Evolutionary conservation across 108 stramenopile species (phyloP).

Genomic region (Mayamaea pseudoterrestris): DNA sequence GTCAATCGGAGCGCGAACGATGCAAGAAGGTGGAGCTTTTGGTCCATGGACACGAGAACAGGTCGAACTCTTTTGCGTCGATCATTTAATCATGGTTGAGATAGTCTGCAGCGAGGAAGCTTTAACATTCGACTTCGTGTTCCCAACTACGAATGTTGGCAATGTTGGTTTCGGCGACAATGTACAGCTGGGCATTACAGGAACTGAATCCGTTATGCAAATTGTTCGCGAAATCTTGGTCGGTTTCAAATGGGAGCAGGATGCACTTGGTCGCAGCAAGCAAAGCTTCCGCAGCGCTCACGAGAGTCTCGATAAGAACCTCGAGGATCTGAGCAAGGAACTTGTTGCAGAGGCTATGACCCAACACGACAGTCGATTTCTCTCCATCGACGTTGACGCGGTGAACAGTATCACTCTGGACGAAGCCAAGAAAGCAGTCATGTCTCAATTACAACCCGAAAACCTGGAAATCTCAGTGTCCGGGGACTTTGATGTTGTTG

Average conservation of each 20-base stretch:
- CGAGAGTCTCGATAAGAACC: constrained; percentile 76
- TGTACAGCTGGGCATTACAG: constrained; percentile 76
- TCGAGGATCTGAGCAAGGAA: constrained; percentile 77
- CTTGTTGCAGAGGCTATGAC: constrained; percentile 74
- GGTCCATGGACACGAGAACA: constrained; percentile 90
- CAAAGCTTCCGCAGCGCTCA: constrained; percentile 78
- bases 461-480: constrained; percentile 86
- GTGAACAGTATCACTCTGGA: constrained; percentile 78
- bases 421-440: constrained; percentile 80
- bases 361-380: constrained; percentile 58
- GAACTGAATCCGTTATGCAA: constrained; percentile 90
- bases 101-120: constrained; percentile 92
- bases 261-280: constrained; percentile 89
- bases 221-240: constrained; percentile 85
- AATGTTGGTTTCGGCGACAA: constrained; percentile 75
- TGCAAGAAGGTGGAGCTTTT: constrained; percentile 98
- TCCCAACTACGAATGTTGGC: constrained; percentile 90
- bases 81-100: constrained; percentile 95
- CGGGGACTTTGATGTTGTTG: constrained; percentile 91
- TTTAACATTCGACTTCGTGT: constrained; percentile 84
- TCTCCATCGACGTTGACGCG: constrained; percentile 76
- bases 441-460: constrained; percentile 78
- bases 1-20: constrained; percentile 89
- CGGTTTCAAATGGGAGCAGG: constrained; percentile 92
- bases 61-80: constrained; percentile 96